These are phyloP conservation scores for Sporothrix luriei DNA, from an alignment of 2,329 filamentous ascomycete species.

Conservation along the genomic window DNA sequence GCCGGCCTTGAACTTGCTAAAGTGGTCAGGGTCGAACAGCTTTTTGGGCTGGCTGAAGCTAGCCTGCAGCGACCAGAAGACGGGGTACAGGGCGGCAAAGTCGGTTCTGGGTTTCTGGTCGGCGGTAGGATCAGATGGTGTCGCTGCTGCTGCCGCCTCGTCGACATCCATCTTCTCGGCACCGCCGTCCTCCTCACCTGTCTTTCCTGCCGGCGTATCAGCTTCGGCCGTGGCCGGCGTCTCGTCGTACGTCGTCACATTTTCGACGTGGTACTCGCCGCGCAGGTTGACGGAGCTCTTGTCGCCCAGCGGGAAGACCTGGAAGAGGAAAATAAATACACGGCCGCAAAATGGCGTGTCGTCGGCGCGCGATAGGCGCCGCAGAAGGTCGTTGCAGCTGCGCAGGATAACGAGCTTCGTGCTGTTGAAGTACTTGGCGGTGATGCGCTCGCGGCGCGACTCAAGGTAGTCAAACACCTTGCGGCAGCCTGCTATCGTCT, in stretches of 20 bases:
- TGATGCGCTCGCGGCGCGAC: slow-evolving; percentile 85
- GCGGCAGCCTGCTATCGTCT: slow-evolving; percentile 89
- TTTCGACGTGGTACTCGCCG: slow-evolving; percentile 94
- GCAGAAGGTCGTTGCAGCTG: slow-evolving; percentile 92
- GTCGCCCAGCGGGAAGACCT: slow-evolving; percentile 94
- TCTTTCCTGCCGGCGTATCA: slow-evolving; percentile 28
- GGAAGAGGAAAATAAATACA: slow-evolving; percentile 98
- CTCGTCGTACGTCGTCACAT: slow-evolving; percentile 82
- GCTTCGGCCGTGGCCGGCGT: slow-evolving; percentile 41
- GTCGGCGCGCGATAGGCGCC: slow-evolving; percentile 89
- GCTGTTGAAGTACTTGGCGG: slow-evolving; percentile 74
- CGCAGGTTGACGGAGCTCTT: slow-evolving; percentile 96
- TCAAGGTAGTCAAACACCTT: slow-evolving; percentile 94
- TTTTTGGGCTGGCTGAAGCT: slow-evolving; percentile 88
- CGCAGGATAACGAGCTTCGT: slow-evolving; percentile 90
- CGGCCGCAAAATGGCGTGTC: slow-evolving; percentile 96
- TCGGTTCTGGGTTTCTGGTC: slow-evolving; percentile 47
- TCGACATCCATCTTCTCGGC: slow-evolving; percentile 35
- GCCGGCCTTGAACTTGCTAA: slow-evolving; percentile 79
- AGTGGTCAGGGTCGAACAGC: slow-evolving; percentile 71
- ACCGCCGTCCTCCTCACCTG: slow-evolving; percentile 36
- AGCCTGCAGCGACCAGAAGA: slow-evolving; percentile 92
- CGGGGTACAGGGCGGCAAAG: slow-evolving; percentile 71
- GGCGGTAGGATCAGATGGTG: slow-evolving; percentile 45
- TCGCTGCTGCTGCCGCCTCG: slow-evolving; percentile 39